Base-by-base conservation (phyloP, 768 basidiomycete genomes). In the Hypsizygus marmoreus region DNA sequence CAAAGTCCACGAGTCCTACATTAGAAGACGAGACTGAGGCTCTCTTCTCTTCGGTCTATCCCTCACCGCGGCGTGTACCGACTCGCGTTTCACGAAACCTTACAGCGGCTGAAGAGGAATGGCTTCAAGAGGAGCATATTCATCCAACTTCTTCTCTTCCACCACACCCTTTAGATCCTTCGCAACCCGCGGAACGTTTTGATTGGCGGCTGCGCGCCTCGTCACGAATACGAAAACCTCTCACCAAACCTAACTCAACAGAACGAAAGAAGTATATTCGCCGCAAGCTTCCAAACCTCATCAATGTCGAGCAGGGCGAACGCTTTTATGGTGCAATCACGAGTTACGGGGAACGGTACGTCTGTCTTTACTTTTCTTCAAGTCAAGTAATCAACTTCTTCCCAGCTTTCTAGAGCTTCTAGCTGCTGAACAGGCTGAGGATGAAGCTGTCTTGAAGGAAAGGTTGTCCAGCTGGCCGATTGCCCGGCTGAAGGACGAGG, bases 381-480 rank as follows among this genome's bases (percentile, higher is more conserved):
- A 22, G 40, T 12, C 4, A 31, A 10, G 44, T 17, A 29, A 26
- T 26, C 19, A 40, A 13, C 32, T 42, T 45, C 39, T 17, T 24
- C 32, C 14, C 32, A 80, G 77, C 34, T 79, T 78, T 51, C 8
- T 68, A 25, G 59, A 65, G 14, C 70, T 79, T 31, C 76, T 91
- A 6, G 62, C 71, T 8, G 71, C 76, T 10, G 91, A 93, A 64
- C 82, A 85, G 59, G 73, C 69, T 1, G 81, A 88, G 55, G 80
- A 78, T 29, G 81, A 84, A 50, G 73, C 74, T 1, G 71, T 79
- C 1, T 59, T 88, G 17, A 73, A 72, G 39, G 72, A 86, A 49
- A 80, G 91, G 26, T 72, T 93, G 12, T 71, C 80, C 1, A 77
- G 74, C 12, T 91, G 90, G 91, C 71, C 79, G 9, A 45, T 84